These are phyloP conservation scores for Senna tora DNA, from an alignment of 306 rosid species.

Conservation along the genomic window DNA sequence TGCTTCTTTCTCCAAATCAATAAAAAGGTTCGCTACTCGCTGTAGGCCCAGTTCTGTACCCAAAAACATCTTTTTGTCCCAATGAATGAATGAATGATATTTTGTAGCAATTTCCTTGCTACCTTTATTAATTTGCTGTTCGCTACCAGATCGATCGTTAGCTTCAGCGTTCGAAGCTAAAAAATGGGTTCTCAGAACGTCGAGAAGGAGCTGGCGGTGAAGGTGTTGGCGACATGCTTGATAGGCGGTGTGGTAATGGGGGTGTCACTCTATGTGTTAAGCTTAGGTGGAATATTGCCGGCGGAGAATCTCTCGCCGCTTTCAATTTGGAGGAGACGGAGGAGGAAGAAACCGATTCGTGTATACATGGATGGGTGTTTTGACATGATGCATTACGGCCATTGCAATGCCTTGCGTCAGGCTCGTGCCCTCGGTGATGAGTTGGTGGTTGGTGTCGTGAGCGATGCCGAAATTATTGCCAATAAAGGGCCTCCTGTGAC, in stretches of 20 bases:
- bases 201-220: constrained; percentile 49
- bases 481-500: constrained; percentile 99
- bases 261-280: constrained; percentile 48
- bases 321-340: constrained; percentile 43
- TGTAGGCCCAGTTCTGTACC: too few relatives aligned
- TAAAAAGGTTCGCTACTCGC: not conserved
- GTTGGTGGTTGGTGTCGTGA: constrained; percentile 89
- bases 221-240: constrained; percentile 61
- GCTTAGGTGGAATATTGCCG: constrained; percentile 27
- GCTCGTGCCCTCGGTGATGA: constrained; percentile 97
- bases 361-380: constrained; percentile 99
- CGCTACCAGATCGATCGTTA: not conserved
- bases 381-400: constrained; percentile 99
- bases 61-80: not conserved
- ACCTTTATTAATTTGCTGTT: not conserved
- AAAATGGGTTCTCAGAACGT: constrained; percentile 49
- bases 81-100: not conserved
- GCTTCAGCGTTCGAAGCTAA: not conserved
- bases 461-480: constrained; percentile 88
- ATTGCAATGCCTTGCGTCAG: constrained; percentile 96
- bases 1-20: not conserved
- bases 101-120: constrained; percentile 22
- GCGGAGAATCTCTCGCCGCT: constrained; percentile 37
- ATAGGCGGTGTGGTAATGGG: constrained; percentile 71
- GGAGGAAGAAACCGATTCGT: constrained; percentile 69